A percentile compares a stretch with the other conserved stretches of the same genome.
These are phyloP conservation scores for Penicillium simplicissimum DNA, from an alignment of 495 filamentous ascomycete species.

Conservation along the genomic window DNA sequence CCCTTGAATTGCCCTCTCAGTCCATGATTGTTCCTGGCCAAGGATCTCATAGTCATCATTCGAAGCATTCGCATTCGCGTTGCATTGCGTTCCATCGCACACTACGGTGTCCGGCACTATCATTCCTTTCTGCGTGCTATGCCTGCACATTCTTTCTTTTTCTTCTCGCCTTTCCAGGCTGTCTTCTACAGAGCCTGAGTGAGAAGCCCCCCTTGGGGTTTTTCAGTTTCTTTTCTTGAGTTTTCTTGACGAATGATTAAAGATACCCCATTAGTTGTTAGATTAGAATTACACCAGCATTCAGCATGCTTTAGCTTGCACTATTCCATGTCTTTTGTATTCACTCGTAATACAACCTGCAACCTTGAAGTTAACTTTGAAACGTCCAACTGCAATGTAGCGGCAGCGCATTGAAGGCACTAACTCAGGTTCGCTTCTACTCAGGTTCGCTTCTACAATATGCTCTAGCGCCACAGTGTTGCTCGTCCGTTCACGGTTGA, in stretches of 20 bases:
- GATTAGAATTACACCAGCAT: conserved; percentile 5
- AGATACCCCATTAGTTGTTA: conserved; percentile 18
- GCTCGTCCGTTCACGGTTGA: too few species aligned
- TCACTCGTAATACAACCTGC: neutral
- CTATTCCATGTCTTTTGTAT: neutral
- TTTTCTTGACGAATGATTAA: conserved; percentile 14
- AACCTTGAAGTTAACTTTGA: neutral
- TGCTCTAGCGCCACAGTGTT: too few species aligned
- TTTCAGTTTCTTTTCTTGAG: neutral
- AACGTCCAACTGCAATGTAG: neutral
- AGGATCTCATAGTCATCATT: neutral
- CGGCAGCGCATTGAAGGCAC: neutral
- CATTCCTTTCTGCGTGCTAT: neutral
- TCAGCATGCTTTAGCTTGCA: conserved; percentile 1
- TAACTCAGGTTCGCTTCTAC: too few species aligned
- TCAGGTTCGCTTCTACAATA: too few species aligned
- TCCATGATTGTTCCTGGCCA: neutral
- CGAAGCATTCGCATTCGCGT: neutral
- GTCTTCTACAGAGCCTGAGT: neutral
- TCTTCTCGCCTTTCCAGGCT: neutral
- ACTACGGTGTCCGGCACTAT: neutral
- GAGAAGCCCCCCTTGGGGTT: neutral
- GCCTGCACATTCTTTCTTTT: neutral
- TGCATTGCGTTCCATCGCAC: neutral
- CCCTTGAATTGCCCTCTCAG: neutral